These are phyloP conservation scores for Ceratocystiopsis brevicomis DNA, from an alignment of 2,329 filamentous ascomycete species.

Conservation along the genomic window DNA sequence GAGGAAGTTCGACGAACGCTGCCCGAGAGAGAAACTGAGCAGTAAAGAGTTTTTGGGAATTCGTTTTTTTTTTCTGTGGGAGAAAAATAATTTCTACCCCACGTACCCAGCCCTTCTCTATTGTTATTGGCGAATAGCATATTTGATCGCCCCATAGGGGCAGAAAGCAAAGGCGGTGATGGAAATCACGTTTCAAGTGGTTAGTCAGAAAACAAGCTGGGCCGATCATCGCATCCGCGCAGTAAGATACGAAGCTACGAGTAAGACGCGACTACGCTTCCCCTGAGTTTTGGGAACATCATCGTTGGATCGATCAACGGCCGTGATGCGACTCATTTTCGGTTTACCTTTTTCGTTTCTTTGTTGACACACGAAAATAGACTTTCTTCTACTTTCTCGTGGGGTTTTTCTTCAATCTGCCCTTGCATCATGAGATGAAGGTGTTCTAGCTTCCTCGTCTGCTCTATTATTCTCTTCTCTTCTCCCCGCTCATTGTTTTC, in stretches of 20 bases:
- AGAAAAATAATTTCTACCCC: constrained; percentile 1
- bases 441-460: not conserved
- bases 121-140: not conserved
- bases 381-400: not conserved
- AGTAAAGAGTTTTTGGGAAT: constrained; percentile 3
- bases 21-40: not conserved
- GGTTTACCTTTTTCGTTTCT: too few species aligned
- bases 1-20: constrained; percentile 2
- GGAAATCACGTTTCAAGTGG: not conserved
- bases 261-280: not conserved
- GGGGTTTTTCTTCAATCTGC: not conserved
- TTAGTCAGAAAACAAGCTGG: too few species aligned
- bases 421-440: not conserved
- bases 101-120: constrained; percentile 2
- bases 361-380: too few species aligned
- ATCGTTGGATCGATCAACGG: too few species aligned
- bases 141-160: not conserved
- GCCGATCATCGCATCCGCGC: too few species aligned
- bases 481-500: not conserved
- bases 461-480: not conserved
- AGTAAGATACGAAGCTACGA: not conserved
- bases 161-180: constrained; percentile 2
- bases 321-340: too few species aligned
- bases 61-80: constrained; percentile 3
- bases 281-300: too few species aligned